A percentile compares a stretch with the other conserved stretches of the same genome.
These are phyloP conservation scores for Amphibolis antarctica DNA, from an alignment of 106 monocot genomes.

Conservation along the genomic window DNA sequence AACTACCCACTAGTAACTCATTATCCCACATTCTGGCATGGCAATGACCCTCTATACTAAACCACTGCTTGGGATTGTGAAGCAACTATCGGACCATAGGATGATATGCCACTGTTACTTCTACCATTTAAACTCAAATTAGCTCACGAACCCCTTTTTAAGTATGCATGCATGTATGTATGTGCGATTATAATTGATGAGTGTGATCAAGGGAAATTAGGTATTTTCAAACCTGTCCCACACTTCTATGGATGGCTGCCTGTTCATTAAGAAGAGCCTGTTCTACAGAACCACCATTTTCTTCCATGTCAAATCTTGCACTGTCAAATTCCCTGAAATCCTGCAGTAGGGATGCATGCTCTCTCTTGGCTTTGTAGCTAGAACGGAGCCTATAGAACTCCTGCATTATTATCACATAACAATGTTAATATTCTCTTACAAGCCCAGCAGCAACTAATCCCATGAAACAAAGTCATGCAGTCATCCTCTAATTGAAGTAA, in stretches of 20 bases:
- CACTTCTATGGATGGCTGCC: constrained; percentile 49
- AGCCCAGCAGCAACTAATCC: neutral
- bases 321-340: constrained; percentile 88
- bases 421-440: neutral
- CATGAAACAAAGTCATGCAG: neutral
- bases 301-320: constrained; percentile 61
- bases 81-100: too few relatives aligned
- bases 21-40: too few relatives aligned
- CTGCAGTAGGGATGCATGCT: constrained; percentile 70
- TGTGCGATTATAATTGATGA: too few relatives aligned
- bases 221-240: constrained; percentile 44
- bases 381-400: constrained; percentile 71
- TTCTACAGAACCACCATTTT: constrained; percentile 41
- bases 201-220: neutral
- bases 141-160: too few relatives aligned
- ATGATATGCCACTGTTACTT: too few relatives aligned
- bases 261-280: constrained; percentile 74
- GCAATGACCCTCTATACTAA: too few relatives aligned
- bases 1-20: too few relatives aligned
- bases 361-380: constrained; percentile 64
- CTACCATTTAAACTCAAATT: too few relatives aligned
- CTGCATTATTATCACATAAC: constrained; percentile 17
- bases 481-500: too few relatives aligned
- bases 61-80: too few relatives aligned
- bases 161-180: too few relatives aligned